These are phyloP conservation scores for Hibiscus syriacus DNA, from an alignment of 345 rosid genomes.

Conservation along the genomic window DNA sequence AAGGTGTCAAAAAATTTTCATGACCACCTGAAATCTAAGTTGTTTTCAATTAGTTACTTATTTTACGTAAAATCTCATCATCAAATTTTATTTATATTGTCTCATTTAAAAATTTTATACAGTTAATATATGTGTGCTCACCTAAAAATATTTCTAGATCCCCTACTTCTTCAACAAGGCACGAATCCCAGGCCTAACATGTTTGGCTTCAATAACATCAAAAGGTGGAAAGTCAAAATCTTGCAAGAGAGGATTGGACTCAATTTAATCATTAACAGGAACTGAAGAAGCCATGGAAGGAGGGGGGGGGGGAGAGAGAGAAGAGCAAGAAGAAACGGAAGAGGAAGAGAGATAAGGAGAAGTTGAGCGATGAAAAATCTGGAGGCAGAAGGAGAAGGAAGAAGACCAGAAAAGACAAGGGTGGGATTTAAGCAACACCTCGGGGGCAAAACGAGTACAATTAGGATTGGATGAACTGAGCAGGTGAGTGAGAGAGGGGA, in stretches of 20 bases:
- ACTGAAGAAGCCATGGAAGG: constrained; percentile 28
- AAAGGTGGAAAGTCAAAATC: constrained; percentile 77
- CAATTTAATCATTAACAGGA: constrained; percentile 16
- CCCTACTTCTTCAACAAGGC: constrained; percentile 49
- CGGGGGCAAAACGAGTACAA: constrained; percentile 24
- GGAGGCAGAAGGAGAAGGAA: constrained; percentile 42
- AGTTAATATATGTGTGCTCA: too few relatives aligned
- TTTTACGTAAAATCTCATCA: too few relatives aligned
- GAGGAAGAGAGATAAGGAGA: constrained; percentile 15
- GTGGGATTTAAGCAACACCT: constrained; percentile 20
- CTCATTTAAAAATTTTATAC: too few relatives aligned
- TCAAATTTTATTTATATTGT: too few relatives aligned
- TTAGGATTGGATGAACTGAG: constrained; percentile 26
- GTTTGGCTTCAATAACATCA: constrained; percentile 51
- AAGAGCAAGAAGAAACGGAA: constrained; percentile 13
- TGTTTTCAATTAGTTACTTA: too few relatives aligned
- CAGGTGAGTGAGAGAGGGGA: constrained; percentile 36
- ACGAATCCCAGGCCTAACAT: constrained; percentile 74
- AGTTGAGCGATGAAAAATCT: constrained; percentile 22
- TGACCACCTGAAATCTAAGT: too few relatives aligned
- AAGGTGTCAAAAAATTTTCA: too few relatives aligned
- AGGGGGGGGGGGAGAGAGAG: constrained; percentile 22
- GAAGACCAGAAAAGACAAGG: constrained; percentile 53
- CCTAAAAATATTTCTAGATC: too few relatives aligned
- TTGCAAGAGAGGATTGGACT: constrained; percentile 59